These are phyloP conservation scores for Dissophora ornata DNA, from an alignment of 192 early-diverging fungal species.

Conservation along the genomic window DNA sequence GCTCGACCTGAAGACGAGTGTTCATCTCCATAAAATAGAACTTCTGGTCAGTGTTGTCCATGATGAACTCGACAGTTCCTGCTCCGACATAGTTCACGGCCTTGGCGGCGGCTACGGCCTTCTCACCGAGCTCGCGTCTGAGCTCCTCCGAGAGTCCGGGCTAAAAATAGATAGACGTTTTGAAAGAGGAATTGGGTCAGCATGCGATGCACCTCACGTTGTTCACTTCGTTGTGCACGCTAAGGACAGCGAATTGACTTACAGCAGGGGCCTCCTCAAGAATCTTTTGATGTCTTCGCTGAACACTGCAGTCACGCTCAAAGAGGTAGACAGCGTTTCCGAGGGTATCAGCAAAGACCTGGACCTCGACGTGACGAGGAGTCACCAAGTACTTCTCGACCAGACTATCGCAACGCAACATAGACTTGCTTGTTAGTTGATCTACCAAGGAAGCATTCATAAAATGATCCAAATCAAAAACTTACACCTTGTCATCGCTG, in stretches of 20 bases:
- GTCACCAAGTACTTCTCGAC: conserved; percentile 91
- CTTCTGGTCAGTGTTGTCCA: conserved; percentile 86
- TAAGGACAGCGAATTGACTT: conserved; percentile 7
- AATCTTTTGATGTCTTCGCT: conserved; percentile 96
- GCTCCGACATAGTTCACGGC: conserved; percentile 95
- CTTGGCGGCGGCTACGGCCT: conserved; percentile 93
- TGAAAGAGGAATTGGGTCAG: too few species aligned
- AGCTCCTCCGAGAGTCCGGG: conserved; percentile 82
- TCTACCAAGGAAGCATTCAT: too few species aligned
- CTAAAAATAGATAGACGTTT: neutral
- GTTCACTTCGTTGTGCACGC: too few species aligned
- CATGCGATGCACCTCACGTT: too few species aligned
- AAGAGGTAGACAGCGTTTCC: conserved; percentile 93
- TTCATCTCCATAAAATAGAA: conserved; percentile 99
- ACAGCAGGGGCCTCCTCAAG: conserved; percentile 94
- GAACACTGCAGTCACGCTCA: conserved; percentile 96
- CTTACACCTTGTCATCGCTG: conserved; percentile 84
- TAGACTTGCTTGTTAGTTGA: too few species aligned
- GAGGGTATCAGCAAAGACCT: conserved; percentile 91
- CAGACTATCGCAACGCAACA: too few species aligned
- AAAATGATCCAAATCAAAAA: too few species aligned
- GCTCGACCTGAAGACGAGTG: conserved; percentile 94
- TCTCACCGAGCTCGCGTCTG: conserved; percentile 77
- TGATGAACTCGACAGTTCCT: conserved; percentile 97
- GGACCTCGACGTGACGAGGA: conserved; percentile 95